Evolutionary conservation across 345 rosid genomes (phyloP).

Genomic region (Salix udensis): DNA sequence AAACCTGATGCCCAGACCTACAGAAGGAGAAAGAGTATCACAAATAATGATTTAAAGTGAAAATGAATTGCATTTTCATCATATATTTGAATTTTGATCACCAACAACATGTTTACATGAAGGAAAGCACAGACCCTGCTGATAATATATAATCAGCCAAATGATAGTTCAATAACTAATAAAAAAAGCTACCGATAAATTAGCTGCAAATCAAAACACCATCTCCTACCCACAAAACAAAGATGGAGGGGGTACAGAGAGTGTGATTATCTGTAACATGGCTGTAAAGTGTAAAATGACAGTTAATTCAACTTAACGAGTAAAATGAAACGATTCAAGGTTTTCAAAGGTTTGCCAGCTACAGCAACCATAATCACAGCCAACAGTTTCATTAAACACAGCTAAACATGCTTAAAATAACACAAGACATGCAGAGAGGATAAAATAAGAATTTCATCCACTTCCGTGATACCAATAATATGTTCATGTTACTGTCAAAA

Average conservation of each 20-base stretch:
- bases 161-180: neutral
- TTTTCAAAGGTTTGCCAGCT: neutral
- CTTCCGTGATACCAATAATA: too few species aligned
- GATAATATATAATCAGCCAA: neutral
- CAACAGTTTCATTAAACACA: neutral
- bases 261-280: too few species aligned
- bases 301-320: neutral
- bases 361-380: neutral
- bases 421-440: neutral
- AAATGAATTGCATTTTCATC: too few species aligned
- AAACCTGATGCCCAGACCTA: conserved; percentile 99
- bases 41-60: too few species aligned
- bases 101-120: neutral
- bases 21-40: too few species aligned
- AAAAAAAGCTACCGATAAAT: neutral
- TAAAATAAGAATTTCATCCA: neutral
- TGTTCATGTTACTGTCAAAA: neutral
- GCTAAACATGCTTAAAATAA: neutral
- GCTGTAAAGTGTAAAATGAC: too few species aligned
- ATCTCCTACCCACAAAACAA: neutral
- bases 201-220: neutral
- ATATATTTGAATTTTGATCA: neutral
- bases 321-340: neutral
- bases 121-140: neutral
- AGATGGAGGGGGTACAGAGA: too few species aligned